Evolutionary conservation across 2,329 filamentous ascomycete genomes (phyloP).

Genomic region (Pleurostoma richardsiae): DNA sequence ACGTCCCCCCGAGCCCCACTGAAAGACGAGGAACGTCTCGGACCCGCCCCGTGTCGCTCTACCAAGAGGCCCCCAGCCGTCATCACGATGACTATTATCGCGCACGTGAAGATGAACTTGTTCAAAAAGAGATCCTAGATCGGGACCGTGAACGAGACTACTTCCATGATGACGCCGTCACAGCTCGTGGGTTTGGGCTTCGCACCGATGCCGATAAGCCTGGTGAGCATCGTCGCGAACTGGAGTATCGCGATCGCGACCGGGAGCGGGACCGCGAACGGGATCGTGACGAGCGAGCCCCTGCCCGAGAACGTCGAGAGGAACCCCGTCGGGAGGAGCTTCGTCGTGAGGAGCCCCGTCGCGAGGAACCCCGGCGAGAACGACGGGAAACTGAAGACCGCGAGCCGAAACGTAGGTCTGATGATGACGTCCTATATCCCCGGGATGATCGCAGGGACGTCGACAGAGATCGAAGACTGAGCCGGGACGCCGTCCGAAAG

Average conservation of each 20-base stretch:
- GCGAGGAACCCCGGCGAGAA: conserved; percentile 9
- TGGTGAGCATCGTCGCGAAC: conserved; percentile 20
- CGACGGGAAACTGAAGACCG: conserved; percentile 14
- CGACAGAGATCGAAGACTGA: conserved; percentile 7
- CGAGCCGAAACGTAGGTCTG: conserved; percentile 16
- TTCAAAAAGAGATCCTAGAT: conserved; percentile 35
- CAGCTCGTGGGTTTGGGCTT: conserved; percentile 46
- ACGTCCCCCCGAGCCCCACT: conserved; percentile 27
- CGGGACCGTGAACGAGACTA: conserved; percentile 29
- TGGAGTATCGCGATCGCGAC: conserved; percentile 10
- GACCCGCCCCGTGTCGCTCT: conserved; percentile 45
- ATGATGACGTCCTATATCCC: conserved; percentile 18
- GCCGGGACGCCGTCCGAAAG: conserved; percentile 2
- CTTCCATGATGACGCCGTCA: conserved; percentile 41
- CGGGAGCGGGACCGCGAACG: conserved; percentile 6
- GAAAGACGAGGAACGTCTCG: conserved; percentile 25
- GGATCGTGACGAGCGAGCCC: conserved; percentile 31
- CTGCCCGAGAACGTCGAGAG: conserved; percentile 9
- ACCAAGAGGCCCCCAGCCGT: conserved; percentile 42
- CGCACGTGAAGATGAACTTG: conserved; percentile 40
- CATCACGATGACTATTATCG: conserved; percentile 45
- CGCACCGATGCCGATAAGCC: conserved; percentile 32
- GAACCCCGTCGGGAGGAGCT: conserved; percentile 2
- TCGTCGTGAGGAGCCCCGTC: conserved; percentile 5
- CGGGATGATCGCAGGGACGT: conserved; percentile 1